Base-by-base conservation (phyloP, 345 rosid genomes). In the Populus nigra region DNA sequence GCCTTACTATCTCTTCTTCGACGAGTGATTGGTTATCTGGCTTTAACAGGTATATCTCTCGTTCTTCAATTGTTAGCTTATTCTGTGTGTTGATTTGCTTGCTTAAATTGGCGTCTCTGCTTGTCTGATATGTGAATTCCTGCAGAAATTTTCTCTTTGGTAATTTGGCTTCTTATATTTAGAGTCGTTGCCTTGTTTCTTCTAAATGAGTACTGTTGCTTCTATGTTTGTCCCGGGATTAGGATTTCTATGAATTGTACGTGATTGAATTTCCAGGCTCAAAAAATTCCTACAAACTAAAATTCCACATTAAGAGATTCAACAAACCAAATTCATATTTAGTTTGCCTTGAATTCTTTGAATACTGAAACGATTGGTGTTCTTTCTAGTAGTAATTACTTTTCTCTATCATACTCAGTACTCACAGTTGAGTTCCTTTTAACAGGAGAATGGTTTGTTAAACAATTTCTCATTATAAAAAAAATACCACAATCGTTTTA, bases 1-100 rank as follows among this genome's bases (percentile, higher is more conserved):
- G 79, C 83, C 74, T 86, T 62, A 61, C 73, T 50, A 27, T 78
- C 77, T 82, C 71, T 76, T 79, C 78, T 77, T 77, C 75, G 86
- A 79, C 66, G 85, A 74, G 70, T 79, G 73, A 81, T 77, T 70
- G 29, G 27, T 57, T 68, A n/a, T 43, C 62, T 68, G 77, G 74
- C 78, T 75, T 76, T 23, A 57, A 72, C 76, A 76, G 88, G 89
- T 83, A 69, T 47, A 65, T 50, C 53, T 57, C 47, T 69, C 38
- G 77, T 73, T 73, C 49, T 70, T 7, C 47, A 23, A 27, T 29
- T 72, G 59, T 36, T 74, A 45, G 9, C 50, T 53, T 55, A 50
- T 35, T 62, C 36, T 79, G 5, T 61, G 20, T 68, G 25, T 53
- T 16, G 10, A 11, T 62, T 76, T 20, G 73, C 59, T 50, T 69